A percentile compares a stretch with the other conserved stretches of the same genome.
Conservation (phyloP, 495 filamentous ascomycete species). For the Xylaria palmicola region DNA sequence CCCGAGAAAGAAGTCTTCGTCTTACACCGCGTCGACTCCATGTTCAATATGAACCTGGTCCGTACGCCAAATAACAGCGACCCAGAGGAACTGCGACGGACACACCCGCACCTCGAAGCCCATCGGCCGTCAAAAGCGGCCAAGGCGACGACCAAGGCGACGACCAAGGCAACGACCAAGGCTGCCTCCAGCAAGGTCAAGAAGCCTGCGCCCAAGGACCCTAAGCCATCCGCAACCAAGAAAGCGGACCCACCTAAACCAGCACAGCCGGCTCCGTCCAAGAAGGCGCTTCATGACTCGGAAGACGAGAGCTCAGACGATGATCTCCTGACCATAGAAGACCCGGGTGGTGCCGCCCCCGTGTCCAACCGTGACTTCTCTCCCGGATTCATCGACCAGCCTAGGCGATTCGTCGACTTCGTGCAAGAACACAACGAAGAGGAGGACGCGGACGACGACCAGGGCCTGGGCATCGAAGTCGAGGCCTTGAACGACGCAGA, state of each 20-base stretch:
- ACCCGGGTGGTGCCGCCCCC: slow-evolving; percentile 39
- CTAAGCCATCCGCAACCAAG: slow-evolving; percentile 17
- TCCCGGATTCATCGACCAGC: slow-evolving; percentile 35
- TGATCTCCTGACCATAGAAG: slow-evolving; percentile 47
- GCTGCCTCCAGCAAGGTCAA: slow-evolving; percentile 19
- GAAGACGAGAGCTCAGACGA: slow-evolving; percentile 48
- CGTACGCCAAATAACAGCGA: slow-evolving; percentile 42
- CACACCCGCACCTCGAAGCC: slow-evolving; percentile 42
- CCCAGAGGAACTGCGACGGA: slow-evolving; percentile 38
- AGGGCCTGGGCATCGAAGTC: slow-evolving; percentile 19
- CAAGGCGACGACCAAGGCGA: slow-evolving; percentile 16
- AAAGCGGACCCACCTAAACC: slow-evolving; percentile 27
- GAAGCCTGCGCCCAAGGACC: slow-evolving; percentile 24
- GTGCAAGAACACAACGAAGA: slow-evolving; percentile 30
- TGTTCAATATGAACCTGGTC: slow-evolving; percentile 58
- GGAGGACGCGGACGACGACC: slow-evolving; percentile 38
- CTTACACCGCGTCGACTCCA: slow-evolving; percentile 57
- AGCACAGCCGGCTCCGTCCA: slow-evolving; percentile 15
- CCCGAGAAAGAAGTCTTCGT: slow-evolving; percentile 53
- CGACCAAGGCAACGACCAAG: slow-evolving; percentile 19
- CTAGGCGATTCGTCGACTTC: slow-evolving; percentile 44
- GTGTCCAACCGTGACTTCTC: slow-evolving; percentile 32
- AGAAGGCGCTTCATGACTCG: slow-evolving; percentile 25
- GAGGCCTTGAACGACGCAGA: slow-evolving; percentile 16
- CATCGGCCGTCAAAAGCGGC: slow-evolving; percentile 21